Conservation (phyloP, 768 basidiomycete species). For the Paxillus rubicundulus region DNA sequence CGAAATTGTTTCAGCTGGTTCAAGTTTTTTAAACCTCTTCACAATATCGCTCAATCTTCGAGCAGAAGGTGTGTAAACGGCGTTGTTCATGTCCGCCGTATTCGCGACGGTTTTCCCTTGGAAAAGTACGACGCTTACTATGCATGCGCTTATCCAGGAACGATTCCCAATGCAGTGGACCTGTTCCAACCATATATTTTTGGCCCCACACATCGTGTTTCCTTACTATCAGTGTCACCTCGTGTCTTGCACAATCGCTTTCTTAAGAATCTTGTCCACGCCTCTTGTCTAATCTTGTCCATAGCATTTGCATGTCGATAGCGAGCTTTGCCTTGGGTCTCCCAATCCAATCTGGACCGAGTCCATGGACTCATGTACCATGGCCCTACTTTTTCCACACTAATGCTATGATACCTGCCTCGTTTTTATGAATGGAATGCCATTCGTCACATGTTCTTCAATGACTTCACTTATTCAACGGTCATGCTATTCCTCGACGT, state of each 20-base stretch:
- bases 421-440: conserved; percentile 14
- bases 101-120: conserved; percentile 19
- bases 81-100: conserved; percentile 29
- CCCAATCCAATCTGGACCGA: conserved; percentile 16
- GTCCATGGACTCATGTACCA: conserved; percentile 16
- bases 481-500: conserved; percentile 8
- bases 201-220: conserved; percentile 19
- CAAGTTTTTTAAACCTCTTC: conserved; percentile 13
- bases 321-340: conserved; percentile 1
- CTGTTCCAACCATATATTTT: conserved; percentile 14
- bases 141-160: conserved; percentile 16
- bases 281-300: conserved; percentile 7
- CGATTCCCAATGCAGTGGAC: conserved; percentile 1
- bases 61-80: conserved; percentile 16
- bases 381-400: conserved; percentile 13
- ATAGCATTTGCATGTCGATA: conserved; percentile 2
- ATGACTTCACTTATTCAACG: conserved; percentile 4
- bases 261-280: conserved; percentile 2
- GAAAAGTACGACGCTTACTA: conserved; percentile 15
- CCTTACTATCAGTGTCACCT: conserved; percentile 24
- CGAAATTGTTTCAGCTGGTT: conserved; percentile 6
- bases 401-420: conserved; percentile 16
- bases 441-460: conserved; percentile 14
- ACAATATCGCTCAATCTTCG: conserved; percentile 26
- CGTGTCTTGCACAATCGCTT: conserved; percentile 15